These are phyloP conservation scores for Astrothelium macrocarpum DNA, from an alignment of 495 filamentous ascomycete genomes.

Conservation along the genomic window DNA sequence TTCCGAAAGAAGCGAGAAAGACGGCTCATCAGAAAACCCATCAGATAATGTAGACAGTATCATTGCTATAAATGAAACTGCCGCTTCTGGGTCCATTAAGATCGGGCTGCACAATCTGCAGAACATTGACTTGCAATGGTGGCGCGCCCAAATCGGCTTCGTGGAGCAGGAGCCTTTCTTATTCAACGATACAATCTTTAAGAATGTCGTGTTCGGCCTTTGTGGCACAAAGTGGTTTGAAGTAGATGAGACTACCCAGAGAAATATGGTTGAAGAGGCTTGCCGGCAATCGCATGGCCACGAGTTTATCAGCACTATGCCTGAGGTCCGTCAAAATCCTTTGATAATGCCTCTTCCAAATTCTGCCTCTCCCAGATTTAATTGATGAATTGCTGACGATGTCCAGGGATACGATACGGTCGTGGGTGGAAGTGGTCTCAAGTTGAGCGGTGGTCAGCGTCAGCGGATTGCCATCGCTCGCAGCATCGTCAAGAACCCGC, in stretches of 20 bases:
- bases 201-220: slow-evolving; percentile 22
- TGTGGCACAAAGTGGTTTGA: slow-evolving; percentile 14
- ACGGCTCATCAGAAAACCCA: slow-evolving; percentile 4
- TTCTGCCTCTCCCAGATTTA: background rate
- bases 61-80: slow-evolving; percentile 6
- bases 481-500: slow-evolving; percentile 23
- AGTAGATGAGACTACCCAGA: slow-evolving; percentile 11
- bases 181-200: slow-evolving; percentile 20
- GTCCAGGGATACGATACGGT: slow-evolving; percentile 22
- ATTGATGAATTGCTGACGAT: slow-evolving; percentile 6
- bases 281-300: slow-evolving; percentile 18
- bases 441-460: slow-evolving; percentile 24
- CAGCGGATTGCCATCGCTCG: slow-evolving; percentile 28
- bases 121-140: slow-evolving; percentile 19
- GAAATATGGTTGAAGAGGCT: slow-evolving; percentile 21
- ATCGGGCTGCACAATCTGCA: slow-evolving; percentile 16
- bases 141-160: slow-evolving; percentile 19
- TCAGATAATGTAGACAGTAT: slow-evolving; percentile 3
- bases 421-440: slow-evolving; percentile 21
- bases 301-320: slow-evolving; percentile 23
- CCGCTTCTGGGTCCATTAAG: slow-evolving; percentile 17
- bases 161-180: slow-evolving; percentile 25
- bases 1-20: slow-evolving; percentile 7
- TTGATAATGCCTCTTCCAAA: slow-evolving; percentile 1
- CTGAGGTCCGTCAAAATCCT: slow-evolving; percentile 9